Base-by-base conservation (phyloP, 805 yeast genomes). In the Clavispora fructus region DNA sequence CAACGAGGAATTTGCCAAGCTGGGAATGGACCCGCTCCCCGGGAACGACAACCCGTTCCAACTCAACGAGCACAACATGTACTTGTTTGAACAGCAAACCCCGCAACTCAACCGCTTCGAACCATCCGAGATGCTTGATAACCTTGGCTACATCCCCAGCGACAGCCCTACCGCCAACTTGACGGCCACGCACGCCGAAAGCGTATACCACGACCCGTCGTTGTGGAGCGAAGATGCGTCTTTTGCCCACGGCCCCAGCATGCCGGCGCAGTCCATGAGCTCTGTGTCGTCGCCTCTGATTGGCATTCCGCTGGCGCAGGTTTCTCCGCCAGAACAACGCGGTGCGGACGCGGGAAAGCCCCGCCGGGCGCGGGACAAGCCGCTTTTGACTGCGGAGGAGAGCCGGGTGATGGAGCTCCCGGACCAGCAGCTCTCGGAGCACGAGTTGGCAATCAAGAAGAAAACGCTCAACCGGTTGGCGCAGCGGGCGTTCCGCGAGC, bases 391-490 rank as follows among this genome's bases (percentile, higher is more conserved):
- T 46, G 74, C 67, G 31, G 61, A 58, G 41, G 76, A 71, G 51
- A 66, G 70, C 29, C 55, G 59, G 33, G 56, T 70, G 31, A 60
- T 71, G 35, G 56, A 68, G 19, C 59, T 50, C 46, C 75, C 70
- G 49, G 75, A 69, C 45, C 54, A 68, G 5, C 65, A 65, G 35
- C 56, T 71, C 39, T 61, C 59, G 10, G 74, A 70, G 45, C 66
- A 62, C 17, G 71, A 80, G 49, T 55, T 78, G 6, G 74, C 73
- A 16, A 68, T 75, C 51, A 81, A 79, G 61, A 75, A 87, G 43
- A 85, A 82, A 59, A 89, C 88, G 2, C 94, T 85, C 61, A 87
- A 87, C 60, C 71, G 95, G 57, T 91, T 91, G 10, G 95, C 95
- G 1, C 96, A 88, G 65, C 72, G 90, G 54, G 95, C 95, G 2